phyloP scores from a whole-genome alignment of 305 asterid species.

The Fraxinus xanthoxyloides region DNA sequence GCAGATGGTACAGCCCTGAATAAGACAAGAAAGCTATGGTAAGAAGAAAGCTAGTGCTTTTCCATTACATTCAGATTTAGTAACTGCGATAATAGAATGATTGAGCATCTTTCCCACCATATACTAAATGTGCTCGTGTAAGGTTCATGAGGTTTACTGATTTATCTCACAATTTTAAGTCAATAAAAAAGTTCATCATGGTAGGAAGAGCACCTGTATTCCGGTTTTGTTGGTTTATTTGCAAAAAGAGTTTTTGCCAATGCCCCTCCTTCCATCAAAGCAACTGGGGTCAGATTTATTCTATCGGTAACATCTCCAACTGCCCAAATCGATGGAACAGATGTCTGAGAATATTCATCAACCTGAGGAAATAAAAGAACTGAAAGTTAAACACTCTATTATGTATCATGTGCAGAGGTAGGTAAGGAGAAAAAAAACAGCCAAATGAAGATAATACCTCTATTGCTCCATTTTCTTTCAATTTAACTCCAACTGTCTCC shows the following conservation, averaged over 20 bases:
- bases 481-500: conserved; percentile 78
- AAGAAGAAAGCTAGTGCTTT: conserved; percentile 10
- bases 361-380: conserved; percentile 49
- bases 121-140: background rate
- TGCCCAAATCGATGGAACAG: conserved; percentile 97
- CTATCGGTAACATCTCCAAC: conserved; percentile 99
- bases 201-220: conserved; percentile 55
- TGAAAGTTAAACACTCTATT: conserved; percentile 8
- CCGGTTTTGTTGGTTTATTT: conserved; percentile 77
- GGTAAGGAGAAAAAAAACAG: background rate
- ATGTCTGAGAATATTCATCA: conserved; percentile 81
- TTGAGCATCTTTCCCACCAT: background rate
- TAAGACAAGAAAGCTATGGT: conserved; percentile 24
- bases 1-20: conserved; percentile 85
- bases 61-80: background rate
- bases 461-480: conserved; percentile 81
- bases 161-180: conserved; percentile 14
- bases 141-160: background rate
- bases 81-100: conserved; percentile 6
- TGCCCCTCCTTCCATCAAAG: conserved; percentile 98
- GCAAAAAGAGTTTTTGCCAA: conserved; percentile 86
- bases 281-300: conserved; percentile 94
- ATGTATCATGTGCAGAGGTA: background rate
- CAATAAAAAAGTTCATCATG: background rate
- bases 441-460: conserved; percentile 47